Evolutionary conservation across 495 filamentous ascomycete genomes (phyloP).

Genomic region (Cercophora samala): DNA sequence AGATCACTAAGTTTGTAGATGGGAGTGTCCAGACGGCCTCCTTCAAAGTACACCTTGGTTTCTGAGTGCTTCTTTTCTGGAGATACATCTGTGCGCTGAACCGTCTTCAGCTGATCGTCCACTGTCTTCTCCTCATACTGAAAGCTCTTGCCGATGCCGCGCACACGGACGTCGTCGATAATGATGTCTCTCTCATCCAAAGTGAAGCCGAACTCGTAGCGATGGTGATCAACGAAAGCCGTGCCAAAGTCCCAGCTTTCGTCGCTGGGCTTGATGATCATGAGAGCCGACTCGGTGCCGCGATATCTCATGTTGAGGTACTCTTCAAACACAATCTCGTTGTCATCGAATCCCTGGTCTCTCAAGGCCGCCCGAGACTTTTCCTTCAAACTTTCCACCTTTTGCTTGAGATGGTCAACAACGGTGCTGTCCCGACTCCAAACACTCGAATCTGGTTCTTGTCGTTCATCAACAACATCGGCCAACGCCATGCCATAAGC

Average conservation of each 20-base stretch:
- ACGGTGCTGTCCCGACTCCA: slow-evolving; percentile 59
- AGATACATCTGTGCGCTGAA: slow-evolving; percentile 48
- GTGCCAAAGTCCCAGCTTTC: slow-evolving; percentile 72
- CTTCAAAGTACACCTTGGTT: slow-evolving; percentile 67
- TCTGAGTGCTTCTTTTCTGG: slow-evolving; percentile 54
- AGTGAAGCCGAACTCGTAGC: slow-evolving; percentile 93
- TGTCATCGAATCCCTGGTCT: slow-evolving; percentile 71
- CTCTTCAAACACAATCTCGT: slow-evolving; percentile 75
- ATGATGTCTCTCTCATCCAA: slow-evolving; percentile 86
- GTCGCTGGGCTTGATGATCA: slow-evolving; percentile 70
- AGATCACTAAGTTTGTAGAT: slow-evolving; percentile 83
- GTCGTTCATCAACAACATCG: slow-evolving; percentile 89
- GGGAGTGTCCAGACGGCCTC: slow-evolving; percentile 71
- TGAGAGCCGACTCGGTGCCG: slow-evolving; percentile 82
- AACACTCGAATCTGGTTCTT: slow-evolving; percentile 83
- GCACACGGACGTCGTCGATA: slow-evolving; percentile 84
- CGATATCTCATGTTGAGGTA: slow-evolving; percentile 89
- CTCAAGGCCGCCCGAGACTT: slow-evolving; percentile 62
- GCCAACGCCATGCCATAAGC: slow-evolving; percentile 97
- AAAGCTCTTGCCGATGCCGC: slow-evolving; percentile 86
- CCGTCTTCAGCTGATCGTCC: slow-evolving; percentile 68
- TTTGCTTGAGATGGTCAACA: slow-evolving; percentile 49
- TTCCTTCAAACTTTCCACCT: slow-evolving; percentile 62
- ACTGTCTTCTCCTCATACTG: slow-evolving; percentile 74
- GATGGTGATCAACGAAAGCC: slow-evolving; percentile 81